Evolutionary conservation across 352 stramenopile species (phyloP).

Genomic region (Phytophthora pseudosyringae): DNA sequence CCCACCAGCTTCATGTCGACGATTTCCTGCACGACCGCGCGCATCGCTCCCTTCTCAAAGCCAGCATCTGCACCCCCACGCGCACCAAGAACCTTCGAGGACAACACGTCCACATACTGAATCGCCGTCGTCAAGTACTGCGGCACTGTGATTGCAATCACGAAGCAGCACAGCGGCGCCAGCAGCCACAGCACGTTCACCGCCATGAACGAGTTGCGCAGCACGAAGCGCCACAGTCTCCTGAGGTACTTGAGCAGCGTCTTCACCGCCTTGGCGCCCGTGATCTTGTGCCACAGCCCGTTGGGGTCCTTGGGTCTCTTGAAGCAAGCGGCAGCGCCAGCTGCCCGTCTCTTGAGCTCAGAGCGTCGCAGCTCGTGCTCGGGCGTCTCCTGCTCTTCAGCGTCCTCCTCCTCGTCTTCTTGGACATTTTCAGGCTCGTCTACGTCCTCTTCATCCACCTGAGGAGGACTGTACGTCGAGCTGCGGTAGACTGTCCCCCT

Average conservation of each 20-base stretch:
- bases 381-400: slow-evolving; percentile 29
- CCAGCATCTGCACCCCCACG: slow-evolving; percentile 24
- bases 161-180: slow-evolving; percentile 70
- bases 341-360: slow-evolving; percentile 41
- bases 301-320: slow-evolving; percentile 3
- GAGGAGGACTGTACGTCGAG: slow-evolving; percentile 28
- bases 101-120: slow-evolving; percentile 73
- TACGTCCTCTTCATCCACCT: slow-evolving; percentile 33
- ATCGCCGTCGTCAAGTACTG: slow-evolving; percentile 75
- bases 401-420: slow-evolving; percentile 36
- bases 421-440: slow-evolving; percentile 33
- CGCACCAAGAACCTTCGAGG: slow-evolving; percentile 41
- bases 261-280: slow-evolving; percentile 30
- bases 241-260: slow-evolving; percentile 33
- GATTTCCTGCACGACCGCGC: slow-evolving; percentile 69
- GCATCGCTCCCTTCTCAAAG: slow-evolving; percentile 66
- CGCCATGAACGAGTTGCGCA: slow-evolving; percentile 78
- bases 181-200: slow-evolving; percentile 81
- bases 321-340: slow-evolving; percentile 42
- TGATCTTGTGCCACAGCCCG: slow-evolving; percentile 24
- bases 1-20: slow-evolving; percentile 68
- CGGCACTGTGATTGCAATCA: slow-evolving; percentile 71
- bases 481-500: slow-evolving; percentile 33
- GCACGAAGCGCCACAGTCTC: slow-evolving; percentile 54
- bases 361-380: slow-evolving; percentile 31